A percentile compares a stretch with the other conserved stretches of the same genome.
Conservation (phyloP, 208 protist genomes). For the Zelonia costaricensis region DNA sequence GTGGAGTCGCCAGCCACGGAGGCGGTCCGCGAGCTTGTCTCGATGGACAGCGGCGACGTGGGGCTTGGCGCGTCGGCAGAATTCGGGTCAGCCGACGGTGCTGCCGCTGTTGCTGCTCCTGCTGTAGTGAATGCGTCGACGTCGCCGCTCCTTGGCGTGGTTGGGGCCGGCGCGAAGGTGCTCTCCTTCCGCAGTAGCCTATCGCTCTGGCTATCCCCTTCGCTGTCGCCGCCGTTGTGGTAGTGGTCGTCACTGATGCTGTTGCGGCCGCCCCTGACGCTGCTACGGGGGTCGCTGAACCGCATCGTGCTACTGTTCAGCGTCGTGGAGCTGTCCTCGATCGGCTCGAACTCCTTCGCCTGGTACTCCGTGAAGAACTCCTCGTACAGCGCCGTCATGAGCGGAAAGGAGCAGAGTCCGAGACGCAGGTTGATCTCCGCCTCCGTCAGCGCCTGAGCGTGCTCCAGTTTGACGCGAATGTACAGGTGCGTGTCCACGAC, state of each 20-base stretch:
- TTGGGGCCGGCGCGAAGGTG: no score
- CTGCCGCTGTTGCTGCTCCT: background rate
- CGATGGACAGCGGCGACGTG: slow-evolving; percentile 12
- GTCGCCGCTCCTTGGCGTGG: no score
- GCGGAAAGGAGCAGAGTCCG: slow-evolving; percentile 31
- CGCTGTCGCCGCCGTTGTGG: no score
- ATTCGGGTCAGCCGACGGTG: background rate
- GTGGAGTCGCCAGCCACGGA: background rate
- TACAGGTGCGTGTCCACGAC: slow-evolving; percentile 28
- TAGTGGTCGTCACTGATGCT: no score
- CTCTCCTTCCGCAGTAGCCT: no score
- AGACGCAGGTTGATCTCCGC: slow-evolving; percentile 46
- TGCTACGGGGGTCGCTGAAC: background rate
- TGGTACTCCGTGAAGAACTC: slow-evolving; percentile 29
- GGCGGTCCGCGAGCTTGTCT: background rate
- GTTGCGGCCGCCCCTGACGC: no score
- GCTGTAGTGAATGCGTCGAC: no score
- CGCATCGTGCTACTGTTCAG: slow-evolving; percentile 11
- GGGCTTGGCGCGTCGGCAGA: background rate
- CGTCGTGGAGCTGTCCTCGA: slow-evolving; percentile 19
- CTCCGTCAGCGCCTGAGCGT: slow-evolving; percentile 28
- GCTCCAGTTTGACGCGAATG: slow-evolving; percentile 37
- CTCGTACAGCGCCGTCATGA: slow-evolving; percentile 41
- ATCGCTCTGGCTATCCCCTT: no score
- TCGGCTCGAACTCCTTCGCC: slow-evolving; percentile 23